phyloP scores from a whole-genome alignment of 225 moss, liverwort and hornwort genomes.

The Rhytidiadelphus loreus region DNA sequence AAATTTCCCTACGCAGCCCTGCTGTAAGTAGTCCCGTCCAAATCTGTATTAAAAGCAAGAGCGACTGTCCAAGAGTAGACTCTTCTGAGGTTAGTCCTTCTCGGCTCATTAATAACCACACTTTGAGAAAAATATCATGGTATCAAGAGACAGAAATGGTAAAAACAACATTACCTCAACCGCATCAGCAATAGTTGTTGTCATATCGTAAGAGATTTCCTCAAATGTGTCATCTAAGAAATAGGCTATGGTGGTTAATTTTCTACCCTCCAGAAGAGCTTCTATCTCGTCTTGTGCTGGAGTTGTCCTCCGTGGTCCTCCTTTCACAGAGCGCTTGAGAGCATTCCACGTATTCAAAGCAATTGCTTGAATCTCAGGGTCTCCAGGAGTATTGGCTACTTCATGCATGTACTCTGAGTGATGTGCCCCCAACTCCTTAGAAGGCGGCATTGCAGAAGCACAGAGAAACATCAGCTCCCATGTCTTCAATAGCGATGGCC shows the following conservation, averaged over 20 bases:
- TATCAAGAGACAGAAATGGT: not conserved
- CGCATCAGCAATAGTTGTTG: slow-evolving; percentile 75
- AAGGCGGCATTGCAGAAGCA: slow-evolving; percentile 95
- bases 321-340: slow-evolving; percentile 86
- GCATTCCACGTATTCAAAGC: slow-evolving; percentile 86
- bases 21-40: not conserved
- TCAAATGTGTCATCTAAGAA: slow-evolving; percentile 95
- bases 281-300: slow-evolving; percentile 86
- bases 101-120: not conserved
- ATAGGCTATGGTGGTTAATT: slow-evolving; percentile 68
- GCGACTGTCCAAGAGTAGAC: not conserved
- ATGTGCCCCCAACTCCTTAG: slow-evolving; percentile 71
- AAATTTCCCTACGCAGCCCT: not conserved
- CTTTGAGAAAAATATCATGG: not conserved
- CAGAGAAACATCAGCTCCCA: slow-evolving; percentile 91
- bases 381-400: slow-evolving; percentile 62
- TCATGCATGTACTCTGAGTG: slow-evolving; percentile 86
- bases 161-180: slow-evolving; percentile 50
- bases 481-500: slow-evolving; percentile 61
- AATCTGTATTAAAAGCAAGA: not conserved
- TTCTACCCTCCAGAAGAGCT: slow-evolving; percentile 58
- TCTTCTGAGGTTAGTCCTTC: not conserved
- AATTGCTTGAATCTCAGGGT: slow-evolving; percentile 54
- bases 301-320: slow-evolving; percentile 69
- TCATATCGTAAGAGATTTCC: slow-evolving; percentile 85